phyloP scores from a whole-genome alignment of 371 early-diverging fungal genomes.

The Syncephalastrum contaminatum region DNA sequence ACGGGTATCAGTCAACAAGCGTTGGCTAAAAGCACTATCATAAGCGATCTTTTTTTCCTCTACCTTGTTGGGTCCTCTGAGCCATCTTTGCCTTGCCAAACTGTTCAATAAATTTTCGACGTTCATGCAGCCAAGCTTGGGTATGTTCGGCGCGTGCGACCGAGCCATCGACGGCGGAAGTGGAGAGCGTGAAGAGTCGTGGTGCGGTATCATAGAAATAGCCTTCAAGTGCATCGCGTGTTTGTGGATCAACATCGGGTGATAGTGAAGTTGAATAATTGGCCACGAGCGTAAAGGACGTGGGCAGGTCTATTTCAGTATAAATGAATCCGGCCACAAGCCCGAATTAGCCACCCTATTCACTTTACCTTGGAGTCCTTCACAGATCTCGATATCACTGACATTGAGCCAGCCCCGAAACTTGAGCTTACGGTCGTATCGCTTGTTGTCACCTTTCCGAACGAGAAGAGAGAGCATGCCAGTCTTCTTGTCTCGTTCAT shows the following conservation, averaged over 20 bases:
- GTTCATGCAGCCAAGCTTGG: slow-evolving; percentile 8
- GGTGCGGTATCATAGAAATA: slow-evolving; percentile 15
- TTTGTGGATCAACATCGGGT: slow-evolving; percentile 14
- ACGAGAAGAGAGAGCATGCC: slow-evolving; percentile 11
- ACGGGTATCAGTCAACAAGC: not conserved
- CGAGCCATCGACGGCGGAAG: no score
- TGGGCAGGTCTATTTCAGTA: slow-evolving; percentile 6
- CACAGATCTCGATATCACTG: slow-evolving; percentile 32
- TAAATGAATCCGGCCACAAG: not conserved
- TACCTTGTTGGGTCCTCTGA: slow-evolving; percentile 8
- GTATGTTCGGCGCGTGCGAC: no score
- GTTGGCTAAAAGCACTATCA: no score
- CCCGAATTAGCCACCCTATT: not conserved
- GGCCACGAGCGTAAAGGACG: slow-evolving; percentile 13
- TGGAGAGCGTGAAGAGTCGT: slow-evolving; percentile 8
- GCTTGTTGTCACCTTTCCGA: slow-evolving; percentile 12
- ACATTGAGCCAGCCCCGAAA: slow-evolving; percentile 49
- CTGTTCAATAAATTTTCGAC: slow-evolving; percentile 11
- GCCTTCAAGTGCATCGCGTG: slow-evolving; percentile 19
- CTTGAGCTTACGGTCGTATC: slow-evolving; percentile 25
- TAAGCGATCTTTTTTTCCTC: not conserved
- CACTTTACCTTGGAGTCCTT: slow-evolving; percentile 36
- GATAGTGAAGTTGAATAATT: slow-evolving; percentile 2
- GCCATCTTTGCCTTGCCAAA: slow-evolving; percentile 15
- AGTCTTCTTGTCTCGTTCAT: slow-evolving; percentile 12